phyloP scores from a whole-genome alignment of 805 yeast genomes.

The Candida silvicultrix region DNA sequence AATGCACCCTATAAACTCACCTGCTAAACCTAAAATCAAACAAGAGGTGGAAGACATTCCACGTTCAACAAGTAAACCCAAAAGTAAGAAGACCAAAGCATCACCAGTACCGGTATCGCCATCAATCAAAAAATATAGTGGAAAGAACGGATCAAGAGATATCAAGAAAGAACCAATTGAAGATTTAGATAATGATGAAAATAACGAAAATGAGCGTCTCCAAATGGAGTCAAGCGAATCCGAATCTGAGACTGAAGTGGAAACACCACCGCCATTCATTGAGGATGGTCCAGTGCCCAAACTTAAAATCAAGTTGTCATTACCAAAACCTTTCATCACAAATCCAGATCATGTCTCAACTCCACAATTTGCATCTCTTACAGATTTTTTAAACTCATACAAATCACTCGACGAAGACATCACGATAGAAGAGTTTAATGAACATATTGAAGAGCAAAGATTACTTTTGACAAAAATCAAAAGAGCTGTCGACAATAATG shows the following conservation, averaged over 20 bases:
- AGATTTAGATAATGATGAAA: neutral
- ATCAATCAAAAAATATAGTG: neutral
- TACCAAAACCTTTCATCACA: slow-evolving; percentile 43
- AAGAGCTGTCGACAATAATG: slow-evolving; percentile 38
- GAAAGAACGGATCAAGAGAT: neutral
- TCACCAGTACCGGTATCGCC: neutral
- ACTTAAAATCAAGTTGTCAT: slow-evolving; percentile 26
- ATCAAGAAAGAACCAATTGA: neutral
- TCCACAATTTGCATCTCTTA: slow-evolving; percentile 38
- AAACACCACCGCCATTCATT: slow-evolving; percentile 14
- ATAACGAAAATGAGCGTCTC: neutral
- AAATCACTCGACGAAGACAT: slow-evolving; percentile 57
- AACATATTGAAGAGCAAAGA: slow-evolving; percentile 48
- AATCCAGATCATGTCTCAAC: slow-evolving; percentile 53
- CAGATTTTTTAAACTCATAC: slow-evolving; percentile 46
- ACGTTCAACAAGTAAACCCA: neutral
- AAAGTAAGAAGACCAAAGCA: neutral
- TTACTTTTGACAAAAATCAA: slow-evolving; percentile 36
- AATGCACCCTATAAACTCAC: neutral
- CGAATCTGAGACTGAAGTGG: slow-evolving; percentile 7
- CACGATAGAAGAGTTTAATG: slow-evolving; percentile 51
- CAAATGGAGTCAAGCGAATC: neutral
- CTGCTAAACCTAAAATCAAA: slow-evolving; percentile 1
- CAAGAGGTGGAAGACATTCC: neutral
- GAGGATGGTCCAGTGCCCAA: slow-evolving; percentile 19